These are phyloP conservation scores for Rostrohypoxylon terebratum DNA, from an alignment of 495 filamentous ascomycete species.

Conservation along the genomic window DNA sequence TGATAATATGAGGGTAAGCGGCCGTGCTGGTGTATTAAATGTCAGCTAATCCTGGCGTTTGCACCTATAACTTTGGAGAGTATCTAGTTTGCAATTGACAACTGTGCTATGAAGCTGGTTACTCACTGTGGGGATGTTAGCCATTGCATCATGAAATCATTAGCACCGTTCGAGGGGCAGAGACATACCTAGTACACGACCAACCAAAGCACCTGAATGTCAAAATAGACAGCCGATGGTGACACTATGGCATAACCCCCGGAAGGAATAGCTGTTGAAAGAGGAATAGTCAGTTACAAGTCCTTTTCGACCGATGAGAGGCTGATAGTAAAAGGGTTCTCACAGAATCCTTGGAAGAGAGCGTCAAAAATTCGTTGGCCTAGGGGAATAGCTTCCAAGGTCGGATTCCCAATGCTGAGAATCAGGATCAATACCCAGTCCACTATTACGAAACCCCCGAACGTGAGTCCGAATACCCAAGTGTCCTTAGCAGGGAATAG, in stretches of 20 bases:
- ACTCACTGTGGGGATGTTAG: not conserved
- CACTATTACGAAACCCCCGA: slow-evolving; percentile 75
- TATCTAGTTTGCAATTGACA: not conserved
- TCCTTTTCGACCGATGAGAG: not conserved
- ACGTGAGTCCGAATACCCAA: slow-evolving; percentile 74
- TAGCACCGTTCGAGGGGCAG: not conserved
- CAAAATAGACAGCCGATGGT: slow-evolving; percentile 73
- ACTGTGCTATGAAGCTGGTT: not conserved
- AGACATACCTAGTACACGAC: slow-evolving; percentile 74
- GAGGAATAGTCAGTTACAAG: slow-evolving; percentile 14
- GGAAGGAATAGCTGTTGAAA: slow-evolving; percentile 68
- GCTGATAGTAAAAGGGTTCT: slow-evolving; percentile 18
- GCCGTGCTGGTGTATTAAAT: slow-evolving; percentile 57
- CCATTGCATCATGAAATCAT: not conserved
- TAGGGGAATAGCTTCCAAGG: slow-evolving; percentile 65
- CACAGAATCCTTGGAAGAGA: slow-evolving; percentile 75
- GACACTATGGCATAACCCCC: slow-evolving; percentile 82
- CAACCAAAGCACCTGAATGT: slow-evolving; percentile 76
- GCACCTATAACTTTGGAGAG: too few species aligned
- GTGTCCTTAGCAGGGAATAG: slow-evolving; percentile 77
- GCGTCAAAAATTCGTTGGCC: slow-evolving; percentile 73
- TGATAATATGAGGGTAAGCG: slow-evolving; percentile 74
- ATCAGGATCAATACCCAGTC: slow-evolving; percentile 81
- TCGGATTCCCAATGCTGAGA: slow-evolving; percentile 73
- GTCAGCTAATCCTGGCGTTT: not conserved